Evolutionary conservation across 441 rosid genomes (phyloP), one percentile per base, ranked within the genome.

Genomic region (Pelargonium cotyledonis): DNA sequence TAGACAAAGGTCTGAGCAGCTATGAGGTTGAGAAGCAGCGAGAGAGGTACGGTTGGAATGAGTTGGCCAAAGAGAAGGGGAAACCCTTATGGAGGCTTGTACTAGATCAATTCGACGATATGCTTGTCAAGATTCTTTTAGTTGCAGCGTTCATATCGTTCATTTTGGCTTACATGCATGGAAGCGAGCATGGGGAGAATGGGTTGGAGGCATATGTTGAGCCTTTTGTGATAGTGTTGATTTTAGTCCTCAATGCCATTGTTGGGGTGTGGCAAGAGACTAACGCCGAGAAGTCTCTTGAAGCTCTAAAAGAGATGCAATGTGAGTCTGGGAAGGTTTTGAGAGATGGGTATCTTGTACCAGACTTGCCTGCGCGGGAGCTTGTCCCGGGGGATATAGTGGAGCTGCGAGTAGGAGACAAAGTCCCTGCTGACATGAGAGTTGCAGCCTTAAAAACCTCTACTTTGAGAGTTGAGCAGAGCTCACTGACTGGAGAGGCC

Each of bases 211-310:
- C 83, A 4, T 80, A 76, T 18, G 83, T 80, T n/a, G 85, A 82
- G 70, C 85, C 85, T 43, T 63, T 82, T 8, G 85, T 82, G 15
- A 82, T 82, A 6, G 80, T 82, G 58, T 64, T 82, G 67, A 82
- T 82, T 72, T 69, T 82, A 71, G 76, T 82, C 31, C 60, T 82
- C 23, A 82, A 82, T 65, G 83, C 85, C 0, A 5, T 78, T 40
- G 83, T 82, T 2, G 85, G 85, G 3, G 85, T 82, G 43, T 82
- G 85, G 85, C 85, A 82, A 66, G 85, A 80, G 68, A 75, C 29
- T 38, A 82, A 82, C 43, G 83, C 85, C 0, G 85, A 82, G 79
- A 82, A 82, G 68, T 83, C 85, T n/a, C 67, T 82, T 23, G 85
- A 80, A 31, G 85, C 83, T 40, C 68, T 82, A 21, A 73, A 79